phyloP scores from a whole-genome alignment of 257 asterid genomes.

The Solanum neorickii region DNA sequence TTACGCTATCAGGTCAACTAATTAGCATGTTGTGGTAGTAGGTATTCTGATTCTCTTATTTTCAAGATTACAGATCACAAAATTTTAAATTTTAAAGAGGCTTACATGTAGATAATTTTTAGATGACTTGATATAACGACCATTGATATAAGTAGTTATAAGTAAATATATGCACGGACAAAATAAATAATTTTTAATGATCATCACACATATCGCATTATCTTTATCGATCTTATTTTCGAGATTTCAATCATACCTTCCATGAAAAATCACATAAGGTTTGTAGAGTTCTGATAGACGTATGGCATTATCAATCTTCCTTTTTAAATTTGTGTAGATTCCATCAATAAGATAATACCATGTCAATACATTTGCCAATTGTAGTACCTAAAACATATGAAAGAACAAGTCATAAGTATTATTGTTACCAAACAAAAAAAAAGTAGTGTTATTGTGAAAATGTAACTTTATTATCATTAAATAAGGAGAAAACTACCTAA shows the following conservation, averaged over 20 bases:
- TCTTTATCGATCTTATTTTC: too few species aligned
- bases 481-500: not conserved
- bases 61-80: not conserved
- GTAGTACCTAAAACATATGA: conserved; percentile 14
- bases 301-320: conserved; percentile 14
- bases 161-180: not conserved
- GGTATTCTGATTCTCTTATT: not conserved
- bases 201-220: not conserved
- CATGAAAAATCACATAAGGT: conserved; percentile 42
- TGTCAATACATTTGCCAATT: conserved; percentile 18
- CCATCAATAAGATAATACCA: conserved; percentile 22
- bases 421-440: not conserved
- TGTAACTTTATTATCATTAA: not conserved
- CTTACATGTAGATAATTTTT: not conserved
- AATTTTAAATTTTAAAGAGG: not conserved
- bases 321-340: conserved; percentile 6
- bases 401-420: not conserved
- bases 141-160: not conserved
- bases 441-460: not conserved
- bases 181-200: not conserved
- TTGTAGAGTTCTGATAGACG: conserved; percentile 35
- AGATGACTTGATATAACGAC: not conserved
- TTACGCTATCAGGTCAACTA: not conserved
- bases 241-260: conserved; percentile 7
- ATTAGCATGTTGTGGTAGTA: not conserved